Conservation (phyloP, 73 alveolate species). For the Paramecium caudatum region DNA sequence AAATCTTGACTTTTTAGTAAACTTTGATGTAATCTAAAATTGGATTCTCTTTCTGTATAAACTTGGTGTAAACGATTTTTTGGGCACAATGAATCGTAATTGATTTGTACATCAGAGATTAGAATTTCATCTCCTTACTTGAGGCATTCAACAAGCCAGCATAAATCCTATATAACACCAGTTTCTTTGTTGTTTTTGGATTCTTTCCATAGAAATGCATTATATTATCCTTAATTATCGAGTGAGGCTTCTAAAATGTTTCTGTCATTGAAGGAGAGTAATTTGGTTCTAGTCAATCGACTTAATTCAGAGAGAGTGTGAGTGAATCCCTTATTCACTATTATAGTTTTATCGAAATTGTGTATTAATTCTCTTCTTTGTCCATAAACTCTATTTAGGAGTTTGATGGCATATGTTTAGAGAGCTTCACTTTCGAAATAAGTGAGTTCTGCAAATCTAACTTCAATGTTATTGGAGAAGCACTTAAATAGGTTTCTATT, state of each 20-base stretch:
- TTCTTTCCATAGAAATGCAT: slow-evolving; percentile 17
- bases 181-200: slow-evolving; percentile 1
- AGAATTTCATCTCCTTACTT: slow-evolving; percentile 26
- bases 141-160: slow-evolving; percentile 16
- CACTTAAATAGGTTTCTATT: slow-evolving; percentile 10
- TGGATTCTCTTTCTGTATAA: slow-evolving; percentile 23
- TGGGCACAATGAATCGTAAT: slow-evolving; percentile 1
- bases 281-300: slow-evolving; percentile 23
- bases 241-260: neutral
- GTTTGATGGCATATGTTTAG: neutral
- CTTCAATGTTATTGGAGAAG: neutral
- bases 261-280: neutral
- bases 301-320: neutral
- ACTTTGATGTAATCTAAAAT: slow-evolving; percentile 32
- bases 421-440: slow-evolving; percentile 8
- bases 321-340: slow-evolving; percentile 3
- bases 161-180: slow-evolving; percentile 53
- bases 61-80: neutral
- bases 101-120: neutral
- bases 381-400: slow-evolving; percentile 49
- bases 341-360: slow-evolving; percentile 7
- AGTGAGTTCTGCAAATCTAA: slow-evolving; percentile 25
- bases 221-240: slow-evolving; percentile 33
- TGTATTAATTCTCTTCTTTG: slow-evolving; percentile 31
- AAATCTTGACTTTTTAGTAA: slow-evolving; percentile 37